Evolutionary conservation across 257 asterid species (phyloP).

Genomic region (Plantago ovata): DNA sequence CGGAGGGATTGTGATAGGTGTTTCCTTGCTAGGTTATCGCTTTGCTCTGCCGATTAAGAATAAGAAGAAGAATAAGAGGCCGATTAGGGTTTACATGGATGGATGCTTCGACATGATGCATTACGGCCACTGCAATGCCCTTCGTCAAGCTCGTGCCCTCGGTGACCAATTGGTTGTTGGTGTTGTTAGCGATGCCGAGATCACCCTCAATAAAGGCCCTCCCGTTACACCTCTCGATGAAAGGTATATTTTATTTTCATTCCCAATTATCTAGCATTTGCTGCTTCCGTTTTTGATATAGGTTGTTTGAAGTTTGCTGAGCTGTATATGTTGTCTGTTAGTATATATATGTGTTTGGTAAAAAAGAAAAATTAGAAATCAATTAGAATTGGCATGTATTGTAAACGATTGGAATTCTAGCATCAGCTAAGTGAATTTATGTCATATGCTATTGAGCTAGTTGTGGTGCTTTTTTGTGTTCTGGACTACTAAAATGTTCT

Average conservation of each 20-base stretch:
- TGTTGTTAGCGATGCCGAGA: slow-evolving; percentile 91
- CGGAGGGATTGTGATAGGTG: slow-evolving; percentile 65
- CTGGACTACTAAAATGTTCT: background rate
- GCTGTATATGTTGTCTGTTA: too few species aligned
- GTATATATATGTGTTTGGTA: too few species aligned
- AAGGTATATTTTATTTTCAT: slow-evolving; percentile 46
- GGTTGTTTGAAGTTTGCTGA: too few species aligned
- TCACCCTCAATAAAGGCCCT: slow-evolving; percentile 84
- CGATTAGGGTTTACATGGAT: slow-evolving; percentile 94
- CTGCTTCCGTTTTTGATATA: too few species aligned
- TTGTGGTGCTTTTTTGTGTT: background rate
- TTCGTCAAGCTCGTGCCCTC: slow-evolving; percentile 96
- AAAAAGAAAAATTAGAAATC: too few species aligned
- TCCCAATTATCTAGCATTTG: background rate
- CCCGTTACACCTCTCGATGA: slow-evolving; percentile 92
- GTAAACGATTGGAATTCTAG: too few species aligned
- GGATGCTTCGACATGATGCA: slow-evolving; percentile 99
- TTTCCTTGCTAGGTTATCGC: slow-evolving; percentile 57
- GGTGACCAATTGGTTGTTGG: slow-evolving; percentile 97
- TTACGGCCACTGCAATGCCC: slow-evolving; percentile 98
- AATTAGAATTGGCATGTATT: too few species aligned
- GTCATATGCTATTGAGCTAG: too few species aligned
- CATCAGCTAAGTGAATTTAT: too few species aligned
- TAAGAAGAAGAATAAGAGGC: slow-evolving; percentile 59
- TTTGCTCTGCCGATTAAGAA: slow-evolving; percentile 37